These are phyloP conservation scores for Pseudognaphalium luteoalbum DNA, from an alignment of 129 eudicot genomes.

Conservation along the genomic window DNA sequence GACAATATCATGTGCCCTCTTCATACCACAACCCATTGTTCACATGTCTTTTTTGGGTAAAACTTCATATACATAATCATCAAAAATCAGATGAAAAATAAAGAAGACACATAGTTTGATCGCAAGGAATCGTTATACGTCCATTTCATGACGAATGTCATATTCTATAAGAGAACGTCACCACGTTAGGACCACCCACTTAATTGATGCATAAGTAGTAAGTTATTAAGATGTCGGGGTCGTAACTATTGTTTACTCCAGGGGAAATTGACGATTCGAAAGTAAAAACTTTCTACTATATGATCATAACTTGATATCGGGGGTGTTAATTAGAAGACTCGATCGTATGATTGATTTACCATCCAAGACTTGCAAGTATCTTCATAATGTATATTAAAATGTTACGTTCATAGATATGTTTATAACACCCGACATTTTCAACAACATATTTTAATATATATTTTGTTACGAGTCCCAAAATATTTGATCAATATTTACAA, in stretches of 20 bases:
- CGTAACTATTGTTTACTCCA: slow-evolving; percentile 16
- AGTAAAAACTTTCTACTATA: background rate
- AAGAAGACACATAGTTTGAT: slow-evolving; percentile 19
- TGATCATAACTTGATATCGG: background rate
- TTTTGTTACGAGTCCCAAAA: too few species aligned
- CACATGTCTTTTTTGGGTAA: slow-evolving; percentile 43
- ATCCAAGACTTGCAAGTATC: background rate
- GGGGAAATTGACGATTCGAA: background rate
- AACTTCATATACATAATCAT: background rate
- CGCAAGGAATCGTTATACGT: slow-evolving; percentile 24
- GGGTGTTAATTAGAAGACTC: too few species aligned
- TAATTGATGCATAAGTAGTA: slow-evolving; percentile 22
- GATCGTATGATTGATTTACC: background rate
- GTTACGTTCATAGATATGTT: background rate
- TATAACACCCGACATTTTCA: too few species aligned
- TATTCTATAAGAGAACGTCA: slow-evolving; percentile 36
- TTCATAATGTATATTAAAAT: background rate
- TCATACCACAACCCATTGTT: slow-evolving; percentile 30
- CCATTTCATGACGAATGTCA: slow-evolving; percentile 36
- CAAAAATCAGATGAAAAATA: background rate
- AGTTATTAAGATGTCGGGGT: background rate
- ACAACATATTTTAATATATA: too few species aligned
- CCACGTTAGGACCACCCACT: slow-evolving; percentile 25
- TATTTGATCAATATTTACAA: too few species aligned
- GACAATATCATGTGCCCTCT: slow-evolving; percentile 41